These are phyloP conservation scores for Akanthomyces muscarius DNA, from an alignment of 2,329 filamentous ascomycete genomes.

Conservation along the genomic window DNA sequence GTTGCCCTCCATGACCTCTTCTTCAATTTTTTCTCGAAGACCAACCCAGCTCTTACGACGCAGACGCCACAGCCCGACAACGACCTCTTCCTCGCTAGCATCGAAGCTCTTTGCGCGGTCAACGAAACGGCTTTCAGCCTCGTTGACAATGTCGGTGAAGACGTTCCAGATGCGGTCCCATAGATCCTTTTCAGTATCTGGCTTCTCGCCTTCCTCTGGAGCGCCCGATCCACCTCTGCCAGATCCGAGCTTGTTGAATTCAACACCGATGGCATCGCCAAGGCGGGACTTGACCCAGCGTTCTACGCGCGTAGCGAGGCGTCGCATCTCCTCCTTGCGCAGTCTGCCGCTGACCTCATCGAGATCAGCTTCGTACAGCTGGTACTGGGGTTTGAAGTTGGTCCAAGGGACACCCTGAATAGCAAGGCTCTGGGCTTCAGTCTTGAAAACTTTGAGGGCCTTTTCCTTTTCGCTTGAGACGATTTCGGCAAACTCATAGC, in stretches of 20 bases:
- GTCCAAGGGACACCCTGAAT: constrained; percentile 85
- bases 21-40: constrained; percentile 83
- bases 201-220: constrained; percentile 72
- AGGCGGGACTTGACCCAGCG: constrained; percentile 88
- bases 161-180: constrained; percentile 95
- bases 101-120: constrained; percentile 92
- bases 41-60: constrained; percentile 93
- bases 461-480: constrained; percentile 77
- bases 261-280: constrained; percentile 80
- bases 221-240: constrained; percentile 79
- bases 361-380: constrained; percentile 82
- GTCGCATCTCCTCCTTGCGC: constrained; percentile 92
- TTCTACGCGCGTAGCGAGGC: constrained; percentile 85
- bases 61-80: constrained; percentile 87
- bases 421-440: constrained; percentile 67
- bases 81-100: constrained; percentile 84
- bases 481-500: constrained; percentile 94
- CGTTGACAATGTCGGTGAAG: constrained; percentile 76
- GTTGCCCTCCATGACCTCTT: constrained; percentile 98
- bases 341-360: constrained; percentile 81
- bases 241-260: constrained; percentile 94
- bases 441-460: constrained; percentile 70
- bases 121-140: constrained; percentile 80
- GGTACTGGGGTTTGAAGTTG: constrained; percentile 75
- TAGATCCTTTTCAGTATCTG: constrained; percentile 72